Base-by-base conservation (phyloP, 2,329 filamentous ascomycete species). In the Reticulascus tulasneorum region DNA sequence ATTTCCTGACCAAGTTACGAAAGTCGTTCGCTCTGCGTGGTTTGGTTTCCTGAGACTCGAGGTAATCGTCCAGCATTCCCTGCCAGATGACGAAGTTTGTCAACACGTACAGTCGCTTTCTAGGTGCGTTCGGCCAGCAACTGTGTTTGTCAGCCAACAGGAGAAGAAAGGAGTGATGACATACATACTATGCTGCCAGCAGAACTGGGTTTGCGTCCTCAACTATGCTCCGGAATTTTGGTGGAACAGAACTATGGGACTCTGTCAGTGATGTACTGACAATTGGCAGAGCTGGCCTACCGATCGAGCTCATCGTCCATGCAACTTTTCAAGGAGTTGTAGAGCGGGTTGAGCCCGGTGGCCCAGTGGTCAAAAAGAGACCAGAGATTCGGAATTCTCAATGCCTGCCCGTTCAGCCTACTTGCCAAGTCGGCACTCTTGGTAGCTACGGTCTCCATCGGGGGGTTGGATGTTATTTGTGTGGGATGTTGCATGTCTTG, bases 31-130 rank as follows among this genome's bases (percentile, higher is more conserved):
- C 34, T 21, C 17, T 30, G 16, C 27, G 29, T 15, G 24, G 25
- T 19, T 30, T 9, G n/a, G 26, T 31, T 15, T 44, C 38, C n/a
- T 38, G 23, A n/a, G 18, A 12, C 22, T 44, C 42, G 11, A 44
- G 37, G 32, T 35, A 23, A 25, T 44, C 42, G 28, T 44, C 42
- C 22, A 44, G 38, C 9, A 27, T 23, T 9, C 42, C 42, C 25
- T 42, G 39, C 42, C 42, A 44, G 13, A 42, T 31, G 19, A 44
- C 32, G 34, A 38, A 38, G 21, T 33, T 11, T 8, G 39, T 28
- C 22, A 44, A 19, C 4, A 33, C 31, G 13, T 13, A 15, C 8
- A 44, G 35, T 18, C 33, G 28, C 9, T 38, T 29, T 17, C 17
- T 17, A 11, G 30, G 21, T 1, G 26, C 38, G 1, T 39, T 17